These are phyloP conservation scores for Aspergillus alliaceus DNA, from an alignment of 2,329 filamentous ascomycete species.

Conservation along the genomic window DNA sequence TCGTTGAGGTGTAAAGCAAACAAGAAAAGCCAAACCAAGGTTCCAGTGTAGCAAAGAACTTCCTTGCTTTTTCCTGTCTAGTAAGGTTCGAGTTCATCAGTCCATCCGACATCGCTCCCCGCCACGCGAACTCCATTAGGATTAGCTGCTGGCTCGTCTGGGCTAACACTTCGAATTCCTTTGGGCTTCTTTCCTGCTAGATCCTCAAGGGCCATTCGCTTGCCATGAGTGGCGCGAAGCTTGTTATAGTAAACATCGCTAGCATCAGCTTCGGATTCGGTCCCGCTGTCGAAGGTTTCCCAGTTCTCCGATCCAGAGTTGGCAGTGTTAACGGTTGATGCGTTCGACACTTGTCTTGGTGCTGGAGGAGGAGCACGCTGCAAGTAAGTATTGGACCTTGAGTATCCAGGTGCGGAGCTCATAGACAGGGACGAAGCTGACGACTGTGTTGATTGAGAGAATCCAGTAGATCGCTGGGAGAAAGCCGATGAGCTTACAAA, in stretches of 20 bases:
- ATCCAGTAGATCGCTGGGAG: slow-evolving; percentile 37
- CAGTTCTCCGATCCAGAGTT: slow-evolving; percentile 90
- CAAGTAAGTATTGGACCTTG: slow-evolving; percentile 37
- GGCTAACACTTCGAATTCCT: slow-evolving; percentile 50
- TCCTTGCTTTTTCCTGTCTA: slow-evolving; percentile 15
- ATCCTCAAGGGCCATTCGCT: slow-evolving; percentile 55
- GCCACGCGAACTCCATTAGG: slow-evolving; percentile 46
- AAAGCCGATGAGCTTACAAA: slow-evolving; percentile 47
- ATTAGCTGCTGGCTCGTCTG: slow-evolving; percentile 40
- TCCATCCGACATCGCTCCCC: slow-evolving; percentile 56
- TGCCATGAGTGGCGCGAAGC: slow-evolving; percentile 66
- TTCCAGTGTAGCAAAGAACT: background rate
- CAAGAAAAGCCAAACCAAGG: slow-evolving; percentile 6
- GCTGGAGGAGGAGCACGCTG: slow-evolving; percentile 37
- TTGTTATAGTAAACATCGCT: slow-evolving; percentile 80
- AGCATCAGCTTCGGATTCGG: slow-evolving; percentile 70
- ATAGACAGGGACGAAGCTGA: slow-evolving; percentile 40
- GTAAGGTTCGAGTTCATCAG: slow-evolving; percentile 50
- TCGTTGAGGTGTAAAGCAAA: slow-evolving; percentile 12
- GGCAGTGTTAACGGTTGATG: slow-evolving; percentile 64
- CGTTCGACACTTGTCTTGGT: slow-evolving; percentile 69
- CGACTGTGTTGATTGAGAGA: slow-evolving; percentile 44
- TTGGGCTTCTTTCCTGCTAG: slow-evolving; percentile 44
- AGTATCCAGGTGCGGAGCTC: slow-evolving; percentile 32
- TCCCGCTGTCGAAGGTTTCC: slow-evolving; percentile 91